Base-by-base conservation (phyloP, 2,329 filamentous ascomycete species). In the Fusarium sp. region DNA sequence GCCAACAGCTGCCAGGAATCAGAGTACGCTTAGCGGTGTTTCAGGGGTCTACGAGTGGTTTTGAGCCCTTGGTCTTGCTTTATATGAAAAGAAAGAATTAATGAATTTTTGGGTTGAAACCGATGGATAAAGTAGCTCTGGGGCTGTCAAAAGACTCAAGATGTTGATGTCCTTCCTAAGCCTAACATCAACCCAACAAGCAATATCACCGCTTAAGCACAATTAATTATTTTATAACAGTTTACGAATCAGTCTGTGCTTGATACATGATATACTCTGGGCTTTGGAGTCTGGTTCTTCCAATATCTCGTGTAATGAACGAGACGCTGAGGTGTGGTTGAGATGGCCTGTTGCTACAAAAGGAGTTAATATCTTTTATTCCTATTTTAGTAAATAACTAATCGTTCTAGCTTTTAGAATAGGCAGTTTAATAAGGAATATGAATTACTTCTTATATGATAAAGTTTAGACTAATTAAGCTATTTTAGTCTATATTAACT, bases 1-100 rank as follows among this genome's bases (percentile, higher is more conserved):
- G 70, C 42, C 56, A 65, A 44, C 33, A 69, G 24, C 36, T 51
- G 65, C 30, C 51, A 47, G 56, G 26, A 8, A 36, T 41, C 20
- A 42, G 58, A 24, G 22, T 18, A 12, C 47, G 47, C 26, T 36
- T 3, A 35, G 36, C 11, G 16, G 13, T 7, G 38, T 24, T 16
- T 15, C 14, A 30, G 41, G 26, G n/a, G 7, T 18, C 5, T 11
- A 11, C 20, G 7, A 28, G 4, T 28, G 20, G 13, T 10, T 8
- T 6, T 28, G 24, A 48, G n/a, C 24, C 15, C 31, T 22, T 11
- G 8, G 24, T 8, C 18, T 28, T 53, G 6, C 1, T 28, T 22
- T 53, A 36, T 28, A 26, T 12, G 7, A 28, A 9, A 12, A 18
- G 22, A n/a, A n/a, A n/a, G n/a, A n/a, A n/a, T n/a, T n/a, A n/a